Base-by-base conservation (phyloP, 2,329 filamentous ascomycete species). In the Fusarium denticulatum region DNA sequence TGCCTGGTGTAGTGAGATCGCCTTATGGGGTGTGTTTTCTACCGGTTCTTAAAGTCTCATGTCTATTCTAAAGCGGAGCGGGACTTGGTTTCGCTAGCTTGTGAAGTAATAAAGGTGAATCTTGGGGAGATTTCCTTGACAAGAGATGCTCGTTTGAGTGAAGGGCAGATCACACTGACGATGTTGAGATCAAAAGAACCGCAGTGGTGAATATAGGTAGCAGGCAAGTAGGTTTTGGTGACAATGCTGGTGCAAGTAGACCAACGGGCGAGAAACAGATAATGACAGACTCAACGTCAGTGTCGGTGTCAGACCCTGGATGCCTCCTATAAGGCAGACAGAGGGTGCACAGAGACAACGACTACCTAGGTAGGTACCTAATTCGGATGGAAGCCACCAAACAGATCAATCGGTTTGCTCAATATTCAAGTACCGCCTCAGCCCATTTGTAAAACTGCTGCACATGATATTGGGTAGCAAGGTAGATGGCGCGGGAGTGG, bases 401-500 rank as follows among this genome's bases (percentile, higher is more conserved):
- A 56, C 36, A 57, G 39, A 39, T 55, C 30, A 52, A 39, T 60
- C 49, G 60, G n/a, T 59, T 60, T 60, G 57, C 45, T 37, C 58
- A 49, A 63, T 43, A 52, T 55, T 49, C 55, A 56, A 57, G 63
- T 60, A 64, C 63, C 65, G 61, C 65, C 66, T 74, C 61, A 67
- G 66, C 64, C 71, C 32, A n/a, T 52, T 52, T 68, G 55, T 52
- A 67, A 58, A 46, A 52, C 60, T 71, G 72, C 60, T 62, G 45
- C 45, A 49, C 37, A 74, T 70, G 47, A 68, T 67, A 50, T 37
- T 47, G 45, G 26, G 30, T 46, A 24, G 18, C 9, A 28, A 46
- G 42, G 64, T 68, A 26, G 61, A 74, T 50, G 61, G 64, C 52
- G 69, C 76, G 74, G 75, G 74, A 73, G 72, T 72, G 73, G 67